phyloP scores from a whole-genome alignment of 345 rosid genomes.

The Luvunga scandens region DNA sequence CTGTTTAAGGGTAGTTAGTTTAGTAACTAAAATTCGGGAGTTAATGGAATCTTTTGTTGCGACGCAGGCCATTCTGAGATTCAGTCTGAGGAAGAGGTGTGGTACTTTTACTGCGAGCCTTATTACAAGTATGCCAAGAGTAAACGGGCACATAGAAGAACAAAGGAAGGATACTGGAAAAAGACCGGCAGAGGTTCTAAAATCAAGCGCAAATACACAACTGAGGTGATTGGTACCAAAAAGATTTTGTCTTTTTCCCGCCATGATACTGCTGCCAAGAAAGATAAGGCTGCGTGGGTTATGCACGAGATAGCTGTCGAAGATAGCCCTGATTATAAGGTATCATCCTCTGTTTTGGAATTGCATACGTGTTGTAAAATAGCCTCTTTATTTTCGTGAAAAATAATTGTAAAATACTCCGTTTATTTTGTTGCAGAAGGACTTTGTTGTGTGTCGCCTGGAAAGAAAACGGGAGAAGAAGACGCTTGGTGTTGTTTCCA shows the following conservation, averaged over 20 bases:
- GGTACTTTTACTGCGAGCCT: neutral
- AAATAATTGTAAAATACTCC: neutral
- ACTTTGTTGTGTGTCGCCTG: conserved; percentile 1
- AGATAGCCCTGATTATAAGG: neutral
- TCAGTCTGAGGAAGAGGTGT: neutral
- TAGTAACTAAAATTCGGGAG: too few relatives aligned
- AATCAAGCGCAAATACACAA: conserved; percentile 9
- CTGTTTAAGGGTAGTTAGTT: neutral
- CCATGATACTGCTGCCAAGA: neutral
- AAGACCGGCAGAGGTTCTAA: conserved; percentile 29
- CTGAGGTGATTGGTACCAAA: conserved; percentile 32
- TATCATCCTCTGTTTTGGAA: neutral
- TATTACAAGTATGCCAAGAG: conserved; percentile 3
- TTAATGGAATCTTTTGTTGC: neutral
- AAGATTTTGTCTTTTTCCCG: conserved; percentile 32
- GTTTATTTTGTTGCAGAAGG: neutral
- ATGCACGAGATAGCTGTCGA: neutral
- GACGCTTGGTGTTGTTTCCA: neutral
- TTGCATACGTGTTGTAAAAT: neutral
- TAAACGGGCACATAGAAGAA: conserved; percentile 21
- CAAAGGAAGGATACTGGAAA: conserved; percentile 44
- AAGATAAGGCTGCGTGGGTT: conserved; percentile 3
- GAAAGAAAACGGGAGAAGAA: neutral
- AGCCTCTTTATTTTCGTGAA: neutral
- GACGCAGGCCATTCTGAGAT: neutral